Conservation (phyloP, 345 rosid genomes). For the Citrus unshiu region DNA sequence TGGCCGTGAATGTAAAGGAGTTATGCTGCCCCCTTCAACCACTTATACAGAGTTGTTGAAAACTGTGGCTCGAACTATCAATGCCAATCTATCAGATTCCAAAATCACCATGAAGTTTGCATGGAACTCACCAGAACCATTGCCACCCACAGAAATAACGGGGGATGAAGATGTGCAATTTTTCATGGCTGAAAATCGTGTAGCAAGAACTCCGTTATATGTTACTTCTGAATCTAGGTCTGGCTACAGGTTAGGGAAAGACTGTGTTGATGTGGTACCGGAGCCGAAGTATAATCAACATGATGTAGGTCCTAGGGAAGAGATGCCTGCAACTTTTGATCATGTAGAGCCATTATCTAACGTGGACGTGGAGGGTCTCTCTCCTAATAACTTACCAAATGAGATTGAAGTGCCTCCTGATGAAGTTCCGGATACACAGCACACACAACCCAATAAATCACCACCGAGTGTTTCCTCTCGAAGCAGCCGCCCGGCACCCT, state of each 20-base stretch:
- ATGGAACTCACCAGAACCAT: background rate
- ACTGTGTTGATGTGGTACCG: background rate
- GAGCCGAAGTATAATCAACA: background rate
- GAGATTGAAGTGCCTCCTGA: background rate
- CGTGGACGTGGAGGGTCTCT: background rate
- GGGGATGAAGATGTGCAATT: background rate
- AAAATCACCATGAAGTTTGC: constrained; percentile 4
- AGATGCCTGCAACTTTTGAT: background rate
- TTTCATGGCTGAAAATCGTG: constrained; percentile 1
- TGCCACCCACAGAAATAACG: background rate
- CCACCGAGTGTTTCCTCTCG: constrained; percentile 5
- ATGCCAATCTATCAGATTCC: background rate
- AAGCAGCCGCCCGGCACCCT: background rate
- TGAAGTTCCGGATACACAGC: background rate
- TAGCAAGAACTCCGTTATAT: background rate
- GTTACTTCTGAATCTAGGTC: background rate
- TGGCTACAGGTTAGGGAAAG: background rate
- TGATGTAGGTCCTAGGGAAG: background rate
- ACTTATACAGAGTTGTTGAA: background rate
- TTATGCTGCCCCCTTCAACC: background rate
- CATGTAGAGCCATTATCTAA: background rate
- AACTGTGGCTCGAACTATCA: background rate
- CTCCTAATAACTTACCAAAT: background rate
- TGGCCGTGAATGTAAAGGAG: constrained; percentile 4
- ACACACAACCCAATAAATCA: background rate